These are phyloP conservation scores for Steccherinum ochraceum DNA, from an alignment of 768 basidiomycete species.

Conservation along the genomic window DNA sequence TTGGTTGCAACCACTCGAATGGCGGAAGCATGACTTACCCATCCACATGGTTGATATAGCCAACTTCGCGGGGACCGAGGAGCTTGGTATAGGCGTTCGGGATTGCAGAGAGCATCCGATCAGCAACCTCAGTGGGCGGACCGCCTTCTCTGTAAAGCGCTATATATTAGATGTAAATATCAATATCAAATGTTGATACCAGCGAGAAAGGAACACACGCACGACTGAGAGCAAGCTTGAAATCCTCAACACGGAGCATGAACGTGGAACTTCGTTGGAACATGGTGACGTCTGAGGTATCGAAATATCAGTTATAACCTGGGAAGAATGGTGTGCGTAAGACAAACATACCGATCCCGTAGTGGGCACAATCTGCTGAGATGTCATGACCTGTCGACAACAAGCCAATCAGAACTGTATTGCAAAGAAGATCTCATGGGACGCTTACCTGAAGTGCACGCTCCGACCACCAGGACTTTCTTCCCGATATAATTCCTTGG, in stretches of 20 bases:
- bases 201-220: too few relatives aligned
- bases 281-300: slow-evolving; percentile 43
- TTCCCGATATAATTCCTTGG: slow-evolving; percentile 37
- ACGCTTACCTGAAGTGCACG: slow-evolving; percentile 53
- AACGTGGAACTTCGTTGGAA: slow-evolving; percentile 49
- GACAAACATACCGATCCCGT: slow-evolving; percentile 42
- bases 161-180: too few relatives aligned
- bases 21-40: too few relatives aligned
- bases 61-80: too few relatives aligned
- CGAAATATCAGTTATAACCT: not conserved
- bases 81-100: too few relatives aligned
- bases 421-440: too few relatives aligned
- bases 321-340: too few relatives aligned
- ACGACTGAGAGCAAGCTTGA: slow-evolving; percentile 26
- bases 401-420: too few relatives aligned
- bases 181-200: too few relatives aligned
- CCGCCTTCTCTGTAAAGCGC: slow-evolving; percentile 38
- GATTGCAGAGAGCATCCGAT: too few relatives aligned
- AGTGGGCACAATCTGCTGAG: slow-evolving; percentile 35
- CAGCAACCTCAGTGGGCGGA: slow-evolving; percentile 44
- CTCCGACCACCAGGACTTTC: slow-evolving; percentile 62
- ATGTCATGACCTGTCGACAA: slow-evolving; percentile 41
- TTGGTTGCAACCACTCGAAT: slow-evolving; percentile 8
- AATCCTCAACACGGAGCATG: too few relatives aligned
- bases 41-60: slow-evolving; percentile 28